Base-by-base conservation (phyloP, 345 rosid species). In the Microcos paniculata region DNA sequence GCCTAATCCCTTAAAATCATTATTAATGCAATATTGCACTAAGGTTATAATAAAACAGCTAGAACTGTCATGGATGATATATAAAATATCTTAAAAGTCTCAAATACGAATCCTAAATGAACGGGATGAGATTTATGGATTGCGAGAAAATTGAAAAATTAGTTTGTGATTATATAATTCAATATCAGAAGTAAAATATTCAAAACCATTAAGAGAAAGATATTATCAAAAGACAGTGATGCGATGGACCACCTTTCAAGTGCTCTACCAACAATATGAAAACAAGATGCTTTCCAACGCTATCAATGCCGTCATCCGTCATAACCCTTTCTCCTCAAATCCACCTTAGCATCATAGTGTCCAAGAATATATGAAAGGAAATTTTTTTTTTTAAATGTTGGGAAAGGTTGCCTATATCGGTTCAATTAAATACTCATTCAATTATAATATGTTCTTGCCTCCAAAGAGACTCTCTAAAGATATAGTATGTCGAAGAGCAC, bases 271-370 rank as follows among this genome's bases (percentile, higher is more conserved):
- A 52, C 31, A 8, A 70, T 7, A 46, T 48, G 12, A 73, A 24
- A 46, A 42, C 14, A 66, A 86, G 79, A 78, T 87, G 89, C 80
- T 80, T 80, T 77, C 82, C 73, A 74, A 84, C 88, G 84, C 81
- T 13, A 85, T 79, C 79, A 71, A 77, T 88, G 82, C 75, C 83
- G 80, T 88, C 88, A 87, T 63, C 59, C 21, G 16, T 30, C 38
- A 51, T n/a, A 35, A 42, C 31, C 62, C 15, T 18, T 66, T 63
- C 40, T 33, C 59, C 24, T 55, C 49, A 61, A 62, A 26, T 72
- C 72, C 63, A 48, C 65, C 18, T 62, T 57, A 43, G 12, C 31
- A 82, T 80, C 80, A 83, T 77, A 21, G 31, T 73, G 83, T 70
- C 77, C 64, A 62, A 24, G 76, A 78, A 68, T 46, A 51, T 42